Conservation (phyloP, 2,329 filamentous ascomycete genomes). For the Drechslera avenae region DNA sequence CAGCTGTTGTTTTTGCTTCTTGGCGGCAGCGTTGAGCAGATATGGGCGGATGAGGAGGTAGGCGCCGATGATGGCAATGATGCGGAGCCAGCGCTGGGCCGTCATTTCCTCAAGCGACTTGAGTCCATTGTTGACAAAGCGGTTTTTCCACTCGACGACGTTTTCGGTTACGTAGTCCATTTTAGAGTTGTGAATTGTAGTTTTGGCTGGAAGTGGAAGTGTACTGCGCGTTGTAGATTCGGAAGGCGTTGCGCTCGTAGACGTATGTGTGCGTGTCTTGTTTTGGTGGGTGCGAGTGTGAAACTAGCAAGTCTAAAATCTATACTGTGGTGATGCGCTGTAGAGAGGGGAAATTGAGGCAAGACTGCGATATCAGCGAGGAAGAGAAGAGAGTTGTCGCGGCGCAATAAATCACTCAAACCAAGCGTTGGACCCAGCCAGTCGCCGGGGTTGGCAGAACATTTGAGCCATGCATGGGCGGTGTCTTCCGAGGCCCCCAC, state of each 20-base stretch:
- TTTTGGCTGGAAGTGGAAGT: not conserved
- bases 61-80: conserved; percentile 72
- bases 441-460: conserved; percentile 8
- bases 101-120: conserved; percentile 53
- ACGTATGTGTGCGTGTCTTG: too few relatives aligned
- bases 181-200: conserved; percentile 3
- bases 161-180: conserved; percentile 32
- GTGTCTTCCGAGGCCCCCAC: conserved; percentile 20
- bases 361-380: not conserved
- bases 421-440: conserved; percentile 5
- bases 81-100: conserved; percentile 63
- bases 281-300: too few relatives aligned
- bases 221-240: not conserved
- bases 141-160: conserved; percentile 42
- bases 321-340: not conserved
- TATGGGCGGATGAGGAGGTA: conserved; percentile 76
- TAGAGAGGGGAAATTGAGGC: too few relatives aligned
- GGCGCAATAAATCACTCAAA: conserved; percentile 15
- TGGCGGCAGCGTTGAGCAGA: conserved; percentile 69
- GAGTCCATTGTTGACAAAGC: conserved; percentile 50
- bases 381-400: conserved; percentile 3
- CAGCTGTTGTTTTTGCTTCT: conserved; percentile 67
- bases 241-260: too few relatives aligned
- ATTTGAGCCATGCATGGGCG: conserved; percentile 5
- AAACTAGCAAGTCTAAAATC: not conserved